A percentile compares a stretch with the other conserved stretches of the same genome.
These are phyloP conservation scores for Agaricus subrufescens DNA, from an alignment of 768 basidiomycete genomes.

Conservation along the genomic window DNA sequence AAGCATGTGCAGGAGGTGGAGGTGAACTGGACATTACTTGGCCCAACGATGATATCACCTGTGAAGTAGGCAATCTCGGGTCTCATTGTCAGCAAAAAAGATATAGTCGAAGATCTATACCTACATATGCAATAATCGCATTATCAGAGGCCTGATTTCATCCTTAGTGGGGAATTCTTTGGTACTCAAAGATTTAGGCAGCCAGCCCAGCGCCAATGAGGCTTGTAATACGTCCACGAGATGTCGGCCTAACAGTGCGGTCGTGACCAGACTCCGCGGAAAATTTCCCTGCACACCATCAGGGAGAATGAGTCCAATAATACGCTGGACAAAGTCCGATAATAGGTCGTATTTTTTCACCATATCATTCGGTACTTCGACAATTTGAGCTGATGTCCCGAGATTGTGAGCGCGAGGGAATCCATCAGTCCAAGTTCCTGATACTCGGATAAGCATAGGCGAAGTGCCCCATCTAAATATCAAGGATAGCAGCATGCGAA, in stretches of 20 bases:
- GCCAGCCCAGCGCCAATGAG: slow-evolving; percentile 67
- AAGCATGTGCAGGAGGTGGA: slow-evolving; percentile 43
- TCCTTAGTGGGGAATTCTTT: slow-evolving; percentile 37
- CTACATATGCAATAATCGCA: slow-evolving; percentile 61
- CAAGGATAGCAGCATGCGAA: slow-evolving; percentile 64
- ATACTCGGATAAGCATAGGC: slow-evolving; percentile 43
- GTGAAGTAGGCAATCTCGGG: slow-evolving; percentile 57
- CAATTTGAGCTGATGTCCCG: slow-evolving; percentile 18
- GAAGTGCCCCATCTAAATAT: slow-evolving; percentile 70
- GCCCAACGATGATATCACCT: slow-evolving; percentile 64
- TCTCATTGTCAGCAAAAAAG: slow-evolving; percentile 16
- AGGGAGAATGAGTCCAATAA: slow-evolving; percentile 52
- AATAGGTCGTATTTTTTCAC: slow-evolving; percentile 41
- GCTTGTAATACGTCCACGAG: slow-evolving; percentile 54
- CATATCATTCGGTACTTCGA: slow-evolving; percentile 35
- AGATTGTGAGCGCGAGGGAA: not conserved
- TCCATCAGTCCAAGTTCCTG: slow-evolving; percentile 32
- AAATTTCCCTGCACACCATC: slow-evolving; percentile 40
- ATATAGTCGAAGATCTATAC: slow-evolving; percentile 20
- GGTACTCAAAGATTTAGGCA: slow-evolving; percentile 46
- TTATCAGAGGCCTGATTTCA: slow-evolving; percentile 42
- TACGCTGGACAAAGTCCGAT: slow-evolving; percentile 32
- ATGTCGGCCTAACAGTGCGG: slow-evolving; percentile 51
- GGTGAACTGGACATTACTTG: slow-evolving; percentile 45
- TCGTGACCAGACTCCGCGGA: slow-evolving; percentile 58